These are phyloP conservation scores for Globisporangium sylvaticum DNA, from an alignment of 352 stramenopile species.

Conservation along the genomic window DNA sequence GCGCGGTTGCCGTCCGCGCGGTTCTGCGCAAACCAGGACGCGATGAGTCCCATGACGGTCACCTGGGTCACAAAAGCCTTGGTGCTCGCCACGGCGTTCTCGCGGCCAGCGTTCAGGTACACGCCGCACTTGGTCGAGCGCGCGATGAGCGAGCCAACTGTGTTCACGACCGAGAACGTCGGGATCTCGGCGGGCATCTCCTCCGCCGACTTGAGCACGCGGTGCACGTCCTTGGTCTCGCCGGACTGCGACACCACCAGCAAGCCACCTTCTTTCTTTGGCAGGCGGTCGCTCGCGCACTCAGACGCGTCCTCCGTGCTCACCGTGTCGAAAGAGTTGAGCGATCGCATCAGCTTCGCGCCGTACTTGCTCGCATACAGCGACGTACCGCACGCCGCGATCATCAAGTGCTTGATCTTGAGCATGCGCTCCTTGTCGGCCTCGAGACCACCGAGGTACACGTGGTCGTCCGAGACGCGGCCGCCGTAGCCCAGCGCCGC, in stretches of 20 bases:
- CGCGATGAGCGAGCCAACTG: constrained; percentile 96
- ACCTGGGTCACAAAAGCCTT: constrained; percentile 99
- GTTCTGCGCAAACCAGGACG: constrained; percentile 91
- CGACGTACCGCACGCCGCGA: constrained; percentile 94
- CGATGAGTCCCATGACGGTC: constrained; percentile 89
- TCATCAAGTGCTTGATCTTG: constrained; percentile 92
- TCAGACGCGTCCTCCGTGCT: constrained; percentile 90
- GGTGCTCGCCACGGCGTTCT: constrained; percentile 98
- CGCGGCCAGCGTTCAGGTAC: constrained; percentile 97
- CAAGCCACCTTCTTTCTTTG: constrained; percentile 84
- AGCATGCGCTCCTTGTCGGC: constrained; percentile 88
- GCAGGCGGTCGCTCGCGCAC: constrained; percentile 85
- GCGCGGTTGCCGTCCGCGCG: constrained; percentile 69
- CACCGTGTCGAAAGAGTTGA: constrained; percentile 93
- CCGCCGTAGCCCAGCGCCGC: constrained; percentile 92
- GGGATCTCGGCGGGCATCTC: constrained; percentile 64
- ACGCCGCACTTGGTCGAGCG: constrained; percentile 92
- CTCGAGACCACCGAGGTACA: constrained; percentile 93
- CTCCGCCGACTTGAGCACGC: constrained; percentile 89
- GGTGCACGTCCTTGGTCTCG: constrained; percentile 97
- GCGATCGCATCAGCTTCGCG: constrained; percentile 96
- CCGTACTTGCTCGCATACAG: constrained; percentile 94
- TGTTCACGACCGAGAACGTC: constrained; percentile 95
- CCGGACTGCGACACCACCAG: constrained; percentile 97
- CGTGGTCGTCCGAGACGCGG: constrained; percentile 90